These are phyloP conservation scores for Globisporangium apiculatum DNA, from an alignment of 352 stramenopile genomes.

Conservation along the genomic window DNA sequence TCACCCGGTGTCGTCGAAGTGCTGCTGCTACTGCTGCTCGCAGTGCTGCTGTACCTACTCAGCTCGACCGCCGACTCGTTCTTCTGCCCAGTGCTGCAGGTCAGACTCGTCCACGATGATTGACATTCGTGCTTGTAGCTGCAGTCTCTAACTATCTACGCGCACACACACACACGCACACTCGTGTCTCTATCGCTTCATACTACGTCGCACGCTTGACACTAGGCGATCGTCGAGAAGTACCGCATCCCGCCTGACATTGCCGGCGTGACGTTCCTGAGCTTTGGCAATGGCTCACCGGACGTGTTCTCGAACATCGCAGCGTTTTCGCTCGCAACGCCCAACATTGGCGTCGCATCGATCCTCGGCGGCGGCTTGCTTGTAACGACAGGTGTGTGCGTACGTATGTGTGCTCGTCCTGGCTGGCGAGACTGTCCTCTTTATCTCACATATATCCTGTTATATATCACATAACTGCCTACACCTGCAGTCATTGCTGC, in stretches of 20 bases:
- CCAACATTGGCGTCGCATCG: slow-evolving; percentile 60
- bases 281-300: slow-evolving; percentile 72
- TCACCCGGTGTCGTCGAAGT: slow-evolving; percentile 31
- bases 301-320: slow-evolving; percentile 81
- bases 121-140: not conserved
- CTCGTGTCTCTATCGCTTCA: too few species aligned
- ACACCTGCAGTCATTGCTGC: slow-evolving; percentile 41
- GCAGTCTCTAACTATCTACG: not conserved
- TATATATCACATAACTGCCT: too few species aligned
- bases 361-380: slow-evolving; percentile 68
- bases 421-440: not conserved
- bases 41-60: slow-evolving; percentile 65
- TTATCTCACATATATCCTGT: not conserved
- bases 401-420: not conserved
- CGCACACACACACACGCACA: not conserved
- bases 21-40: slow-evolving; percentile 38
- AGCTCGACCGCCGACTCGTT: slow-evolving; percentile 81
- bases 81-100: slow-evolving; percentile 70
- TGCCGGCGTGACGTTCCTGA: slow-evolving; percentile 73
- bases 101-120: slow-evolving; percentile 1
- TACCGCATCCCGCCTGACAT: slow-evolving; percentile 69
- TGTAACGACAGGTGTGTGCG: slow-evolving; percentile 44
- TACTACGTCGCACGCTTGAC: too few species aligned
- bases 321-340: slow-evolving; percentile 49
- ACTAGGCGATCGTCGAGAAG: slow-evolving; percentile 50